phyloP scores from a whole-genome alignment of 345 rosid genomes.

The Tarenaya hassleriana region DNA sequence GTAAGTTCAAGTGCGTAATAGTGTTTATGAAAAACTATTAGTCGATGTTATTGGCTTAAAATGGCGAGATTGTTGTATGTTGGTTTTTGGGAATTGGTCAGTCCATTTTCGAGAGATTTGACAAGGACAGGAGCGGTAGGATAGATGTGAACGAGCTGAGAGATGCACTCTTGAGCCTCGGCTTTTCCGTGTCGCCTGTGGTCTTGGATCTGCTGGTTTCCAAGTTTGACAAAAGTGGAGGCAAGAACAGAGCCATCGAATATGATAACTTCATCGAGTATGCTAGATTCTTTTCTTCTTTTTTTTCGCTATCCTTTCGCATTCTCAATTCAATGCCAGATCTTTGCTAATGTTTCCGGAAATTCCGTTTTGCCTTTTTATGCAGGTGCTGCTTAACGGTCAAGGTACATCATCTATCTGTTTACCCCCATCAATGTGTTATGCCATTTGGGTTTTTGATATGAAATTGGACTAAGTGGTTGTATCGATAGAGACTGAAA shows the following conservation, averaged over 20 bases:
- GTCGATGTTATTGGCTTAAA: background rate
- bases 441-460: background rate
- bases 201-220: slow-evolving; percentile 70
- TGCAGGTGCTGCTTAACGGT: slow-evolving; percentile 96
- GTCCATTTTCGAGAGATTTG: slow-evolving; percentile 79
- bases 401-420: slow-evolving; percentile 43
- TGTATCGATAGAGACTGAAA: background rate
- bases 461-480: background rate
- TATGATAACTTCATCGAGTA: slow-evolving; percentile 97
- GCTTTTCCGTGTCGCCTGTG: slow-evolving; percentile 61
- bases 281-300: slow-evolving; percentile 11
- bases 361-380: slow-evolving; percentile 1
- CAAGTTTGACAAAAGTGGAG: slow-evolving; percentile 81
- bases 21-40: background rate
- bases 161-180: slow-evolving; percentile 73
- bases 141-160: slow-evolving; percentile 75
- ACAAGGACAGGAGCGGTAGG: slow-evolving; percentile 79
- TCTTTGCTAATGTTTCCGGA: background rate
- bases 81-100: slow-evolving; percentile 20
- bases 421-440: slow-evolving; percentile 4
- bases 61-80: background rate
- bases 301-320: background rate
- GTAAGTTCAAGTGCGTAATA: slow-evolving; percentile 29
- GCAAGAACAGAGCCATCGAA: slow-evolving; percentile 63
- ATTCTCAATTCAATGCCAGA: background rate